Evolutionary conservation across 2,329 filamentous ascomycete genomes (phyloP).

Genomic region (Aspergillus persii): DNA sequence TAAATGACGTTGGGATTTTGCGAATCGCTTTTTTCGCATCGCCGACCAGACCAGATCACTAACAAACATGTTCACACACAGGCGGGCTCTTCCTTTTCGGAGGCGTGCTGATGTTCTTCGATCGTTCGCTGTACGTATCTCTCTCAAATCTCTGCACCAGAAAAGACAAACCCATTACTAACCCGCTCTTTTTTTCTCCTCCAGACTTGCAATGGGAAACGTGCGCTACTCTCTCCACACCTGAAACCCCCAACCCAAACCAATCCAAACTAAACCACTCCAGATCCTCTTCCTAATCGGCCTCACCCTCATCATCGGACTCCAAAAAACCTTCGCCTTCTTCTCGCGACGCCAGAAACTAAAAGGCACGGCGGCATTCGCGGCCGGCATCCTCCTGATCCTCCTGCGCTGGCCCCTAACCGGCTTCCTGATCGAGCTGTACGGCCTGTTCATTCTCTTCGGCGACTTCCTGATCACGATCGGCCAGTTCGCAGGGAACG

Average conservation of each 20-base stretch:
- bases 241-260: slow-evolving; percentile 7
- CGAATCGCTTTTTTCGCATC: neutral
- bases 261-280: slow-evolving; percentile 6
- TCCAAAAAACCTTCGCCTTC: slow-evolving; percentile 87
- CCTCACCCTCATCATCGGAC: slow-evolving; percentile 91
- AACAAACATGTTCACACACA: slow-evolving; percentile 39
- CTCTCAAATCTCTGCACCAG: neutral
- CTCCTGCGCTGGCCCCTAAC: slow-evolving; percentile 86
- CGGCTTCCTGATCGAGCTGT: slow-evolving; percentile 86
- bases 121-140: slow-evolving; percentile 77
- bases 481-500: slow-evolving; percentile 76
- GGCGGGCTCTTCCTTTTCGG: slow-evolving; percentile 93
- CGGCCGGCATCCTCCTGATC: slow-evolving; percentile 77
- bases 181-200: slow-evolving; percentile 2
- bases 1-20: neutral
- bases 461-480: slow-evolving; percentile 96
- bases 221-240: slow-evolving; percentile 46
- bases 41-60: slow-evolving; percentile 8
- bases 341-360: slow-evolving; percentile 92
- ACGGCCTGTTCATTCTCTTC: slow-evolving; percentile 90
- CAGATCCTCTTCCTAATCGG: slow-evolving; percentile 97
- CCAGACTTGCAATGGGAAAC: slow-evolving; percentile 95
- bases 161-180: neutral
- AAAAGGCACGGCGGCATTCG: slow-evolving; percentile 87
- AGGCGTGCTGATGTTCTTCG: slow-evolving; percentile 95